phyloP scores from a whole-genome alignment of 441 rosid genomes.

The Jatropha podagrica region DNA sequence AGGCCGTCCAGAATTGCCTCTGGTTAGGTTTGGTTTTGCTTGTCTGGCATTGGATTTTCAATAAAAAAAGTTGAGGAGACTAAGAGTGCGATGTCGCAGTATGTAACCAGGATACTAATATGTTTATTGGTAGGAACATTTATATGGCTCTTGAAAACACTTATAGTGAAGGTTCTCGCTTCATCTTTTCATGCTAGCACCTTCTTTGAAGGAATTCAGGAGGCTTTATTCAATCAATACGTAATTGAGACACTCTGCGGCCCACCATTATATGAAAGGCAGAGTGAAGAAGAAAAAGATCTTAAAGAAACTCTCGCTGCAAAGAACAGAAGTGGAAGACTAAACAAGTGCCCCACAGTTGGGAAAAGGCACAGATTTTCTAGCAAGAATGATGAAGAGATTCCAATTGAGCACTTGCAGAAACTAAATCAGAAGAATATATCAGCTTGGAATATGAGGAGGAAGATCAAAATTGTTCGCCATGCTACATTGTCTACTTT shows the following conservation, averaged over 20 bases:
- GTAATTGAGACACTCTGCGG: slow-evolving; percentile 55
- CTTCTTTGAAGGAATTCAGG: slow-evolving; percentile 69
- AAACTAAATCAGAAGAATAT: slow-evolving; percentile 55
- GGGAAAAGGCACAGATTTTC: slow-evolving; percentile 27
- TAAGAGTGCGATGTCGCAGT: slow-evolving; percentile 36
- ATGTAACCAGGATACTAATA: slow-evolving; percentile 43
- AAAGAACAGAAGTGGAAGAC: slow-evolving; percentile 21
- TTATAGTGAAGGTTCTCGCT: slow-evolving; percentile 61
- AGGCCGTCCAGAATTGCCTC: slow-evolving; percentile 60
- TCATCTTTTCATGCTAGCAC: slow-evolving; percentile 61
- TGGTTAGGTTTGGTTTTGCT: slow-evolving; percentile 57
- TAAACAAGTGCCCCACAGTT: slow-evolving; percentile 26
- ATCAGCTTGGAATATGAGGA: slow-evolving; percentile 67
- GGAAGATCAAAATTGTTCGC: slow-evolving; percentile 50
- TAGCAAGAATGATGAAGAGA: slow-evolving; percentile 35
- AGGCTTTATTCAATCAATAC: slow-evolving; percentile 58
- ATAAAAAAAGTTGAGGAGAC: slow-evolving; percentile 31
- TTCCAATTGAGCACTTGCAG: slow-evolving; percentile 45
- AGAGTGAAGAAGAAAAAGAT: slow-evolving; percentile 14
- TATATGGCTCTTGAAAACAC: slow-evolving; percentile 60
- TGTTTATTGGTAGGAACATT: slow-evolving; percentile 51
- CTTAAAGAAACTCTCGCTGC: slow-evolving; percentile 30
- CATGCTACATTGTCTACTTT: slow-evolving; percentile 47
- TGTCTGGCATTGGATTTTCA: slow-evolving; percentile 48
- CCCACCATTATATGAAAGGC: slow-evolving; percentile 44